Conservation (phyloP, 2,329 filamentous ascomycete genomes). For the Colletotrichum navitas region DNA sequence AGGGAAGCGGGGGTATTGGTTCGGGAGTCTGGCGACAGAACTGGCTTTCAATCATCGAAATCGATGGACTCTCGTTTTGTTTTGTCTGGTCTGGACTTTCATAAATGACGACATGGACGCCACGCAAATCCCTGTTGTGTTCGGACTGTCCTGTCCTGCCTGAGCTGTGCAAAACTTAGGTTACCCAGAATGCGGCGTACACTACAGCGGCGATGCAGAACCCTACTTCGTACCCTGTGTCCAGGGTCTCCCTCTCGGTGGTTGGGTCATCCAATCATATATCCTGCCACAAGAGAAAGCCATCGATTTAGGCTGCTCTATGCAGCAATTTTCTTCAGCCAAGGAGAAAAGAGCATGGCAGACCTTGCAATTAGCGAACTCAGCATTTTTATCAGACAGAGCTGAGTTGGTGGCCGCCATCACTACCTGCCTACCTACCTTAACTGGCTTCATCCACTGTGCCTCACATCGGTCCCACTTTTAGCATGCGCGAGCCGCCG, state of each 20-base stretch:
- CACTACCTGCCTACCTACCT: too few species aligned
- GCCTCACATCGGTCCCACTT: background rate
- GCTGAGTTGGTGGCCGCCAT: background rate
- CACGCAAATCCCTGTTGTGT: constrained; percentile 18
- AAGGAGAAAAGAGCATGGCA: constrained; percentile 11
- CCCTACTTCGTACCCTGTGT: background rate
- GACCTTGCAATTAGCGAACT: constrained; percentile 22
- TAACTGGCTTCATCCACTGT: background rate
- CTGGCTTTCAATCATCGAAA: too few species aligned
- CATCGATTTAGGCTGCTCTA: background rate
- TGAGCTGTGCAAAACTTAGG: constrained; percentile 4
- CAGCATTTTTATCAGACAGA: constrained; percentile 9
- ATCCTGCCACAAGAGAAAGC: background rate
- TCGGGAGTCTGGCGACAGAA: background rate
- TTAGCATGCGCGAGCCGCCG: constrained; percentile 3
- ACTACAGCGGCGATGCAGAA: background rate
- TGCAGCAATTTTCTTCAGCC: constrained; percentile 13
- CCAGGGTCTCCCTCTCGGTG: too few species aligned
- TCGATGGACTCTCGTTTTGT: background rate
- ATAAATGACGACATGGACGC: constrained; percentile 31
- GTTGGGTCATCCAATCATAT: background rate
- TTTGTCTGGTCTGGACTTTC: constrained; percentile 24
- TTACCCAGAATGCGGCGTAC: background rate
- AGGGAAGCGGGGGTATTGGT: background rate
- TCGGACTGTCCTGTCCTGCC: constrained; percentile 18